Evolutionary conservation across 2,329 filamentous ascomycete genomes (phyloP).

Genomic region (Penicillium sp.): DNA sequence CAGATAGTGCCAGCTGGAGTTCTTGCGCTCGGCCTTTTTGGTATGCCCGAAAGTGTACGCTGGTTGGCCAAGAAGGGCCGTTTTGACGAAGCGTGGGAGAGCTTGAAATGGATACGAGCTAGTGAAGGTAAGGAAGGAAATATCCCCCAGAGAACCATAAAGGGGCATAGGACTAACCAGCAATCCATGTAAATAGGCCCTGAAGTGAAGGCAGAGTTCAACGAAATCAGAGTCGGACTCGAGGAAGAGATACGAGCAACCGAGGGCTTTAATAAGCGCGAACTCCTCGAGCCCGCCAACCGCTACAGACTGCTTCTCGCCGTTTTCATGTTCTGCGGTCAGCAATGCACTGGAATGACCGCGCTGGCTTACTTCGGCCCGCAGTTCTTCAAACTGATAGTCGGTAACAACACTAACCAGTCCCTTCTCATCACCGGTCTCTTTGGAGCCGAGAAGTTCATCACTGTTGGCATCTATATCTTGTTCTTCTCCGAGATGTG

Average conservation of each 20-base stretch:
- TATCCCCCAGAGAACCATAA: background rate
- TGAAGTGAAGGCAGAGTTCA: conserved; percentile 49
- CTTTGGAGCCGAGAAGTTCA: conserved; percentile 54
- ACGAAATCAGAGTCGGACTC: conserved; percentile 31
- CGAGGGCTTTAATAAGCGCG: conserved; percentile 50
- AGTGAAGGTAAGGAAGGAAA: conserved; percentile 30
- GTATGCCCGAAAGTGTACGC: conserved; percentile 50
- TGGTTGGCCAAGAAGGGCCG: conserved; percentile 52
- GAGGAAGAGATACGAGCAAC: conserved; percentile 35
- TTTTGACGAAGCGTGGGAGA: conserved; percentile 49
- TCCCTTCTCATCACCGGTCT: conserved; percentile 52
- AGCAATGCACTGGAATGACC: conserved; percentile 54
- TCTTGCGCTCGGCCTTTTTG: conserved; percentile 50
- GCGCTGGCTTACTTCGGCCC: conserved; percentile 52
- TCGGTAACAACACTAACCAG: conserved; percentile 46
- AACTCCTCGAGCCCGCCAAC: conserved; percentile 49
- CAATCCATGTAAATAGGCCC: conserved; percentile 26
- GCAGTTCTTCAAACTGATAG: conserved; percentile 51
- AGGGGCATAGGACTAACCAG: conserved; percentile 5
- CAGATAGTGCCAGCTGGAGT: conserved; percentile 52
- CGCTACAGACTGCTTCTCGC: conserved; percentile 49
- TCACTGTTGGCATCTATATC: conserved; percentile 50
- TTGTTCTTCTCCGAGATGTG: conserved; percentile 53
- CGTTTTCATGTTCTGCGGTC: conserved; percentile 51
- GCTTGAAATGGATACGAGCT: conserved; percentile 51